Conservation (phyloP, 139 green algal genomes). For the Prasinococcaceae sp. region DNA sequence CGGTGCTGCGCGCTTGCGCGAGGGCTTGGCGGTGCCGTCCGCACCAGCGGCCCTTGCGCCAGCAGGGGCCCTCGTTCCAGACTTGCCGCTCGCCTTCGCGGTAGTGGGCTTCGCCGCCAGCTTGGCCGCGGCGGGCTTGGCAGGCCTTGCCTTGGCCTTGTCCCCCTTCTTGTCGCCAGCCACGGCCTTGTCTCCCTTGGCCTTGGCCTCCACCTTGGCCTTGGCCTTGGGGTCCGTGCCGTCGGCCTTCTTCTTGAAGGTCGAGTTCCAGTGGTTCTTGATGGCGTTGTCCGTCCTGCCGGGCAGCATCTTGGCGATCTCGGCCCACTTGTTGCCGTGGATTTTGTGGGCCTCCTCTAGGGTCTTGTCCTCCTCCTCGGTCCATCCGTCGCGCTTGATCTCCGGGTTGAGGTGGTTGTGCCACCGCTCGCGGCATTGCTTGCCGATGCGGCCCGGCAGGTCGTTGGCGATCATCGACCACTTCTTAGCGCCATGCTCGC, state of each 20-base stretch:
- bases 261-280: constrained; percentile 75
- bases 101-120: too few relatives aligned
- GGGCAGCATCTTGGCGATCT: constrained; percentile 47
- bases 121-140: too few relatives aligned
- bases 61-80: too few relatives aligned
- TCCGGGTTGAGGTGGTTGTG: constrained; percentile 56
- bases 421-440: constrained; percentile 54
- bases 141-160: too few relatives aligned
- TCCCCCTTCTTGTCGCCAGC: too few relatives aligned
- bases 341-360: constrained; percentile 26
- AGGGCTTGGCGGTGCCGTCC: too few relatives aligned
- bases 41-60: too few relatives aligned
- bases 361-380: constrained; percentile 29
- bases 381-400: constrained; percentile 36
- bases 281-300: constrained; percentile 68
- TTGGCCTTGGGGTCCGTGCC: too few relatives aligned
- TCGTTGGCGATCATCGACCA: constrained; percentile 41
- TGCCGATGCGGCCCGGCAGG: constrained; percentile 47
- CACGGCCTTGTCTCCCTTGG: too few relatives aligned
- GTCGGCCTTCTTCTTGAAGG: constrained; percentile 26
- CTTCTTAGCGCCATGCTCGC: constrained; percentile 33
- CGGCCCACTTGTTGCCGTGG: constrained; percentile 55
- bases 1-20: too few relatives aligned
- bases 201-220: too few relatives aligned
- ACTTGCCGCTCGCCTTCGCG: too few relatives aligned